Conservation (phyloP, 129 eudicot species). For the Sambucus nigra region DNA sequence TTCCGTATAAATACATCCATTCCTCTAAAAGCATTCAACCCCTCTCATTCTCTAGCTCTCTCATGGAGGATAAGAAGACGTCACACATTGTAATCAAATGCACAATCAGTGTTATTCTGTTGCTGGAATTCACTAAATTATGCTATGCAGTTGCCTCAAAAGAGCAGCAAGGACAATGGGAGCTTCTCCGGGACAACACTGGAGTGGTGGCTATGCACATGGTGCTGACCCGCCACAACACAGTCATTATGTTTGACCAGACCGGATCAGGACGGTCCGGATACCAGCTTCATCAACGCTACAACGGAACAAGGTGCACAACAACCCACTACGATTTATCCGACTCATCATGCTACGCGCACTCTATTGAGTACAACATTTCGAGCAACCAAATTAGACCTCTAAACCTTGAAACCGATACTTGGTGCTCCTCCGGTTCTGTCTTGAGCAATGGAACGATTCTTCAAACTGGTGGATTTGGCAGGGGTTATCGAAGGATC, state of each 20-base stretch:
- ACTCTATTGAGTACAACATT: slow-evolving; percentile 57
- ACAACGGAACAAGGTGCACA: slow-evolving; percentile 24
- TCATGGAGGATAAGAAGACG: slow-evolving; percentile 17
- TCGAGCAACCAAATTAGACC: slow-evolving; percentile 37
- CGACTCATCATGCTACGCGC: slow-evolving; percentile 47
- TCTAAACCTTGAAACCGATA: slow-evolving; percentile 35
- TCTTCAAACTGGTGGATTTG: slow-evolving; percentile 46
- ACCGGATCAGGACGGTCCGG: slow-evolving; percentile 32
- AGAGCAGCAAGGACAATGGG: slow-evolving; percentile 41
- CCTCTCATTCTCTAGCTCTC: background rate
- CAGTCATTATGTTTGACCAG: slow-evolving; percentile 52
- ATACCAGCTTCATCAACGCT: slow-evolving; percentile 29
- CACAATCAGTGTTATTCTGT: slow-evolving; percentile 16
- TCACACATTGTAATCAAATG: slow-evolving; percentile 7
- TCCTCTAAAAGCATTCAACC: background rate
- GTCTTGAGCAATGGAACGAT: slow-evolving; percentile 49
- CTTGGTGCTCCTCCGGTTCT: slow-evolving; percentile 75
- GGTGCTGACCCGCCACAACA: slow-evolving; percentile 53
- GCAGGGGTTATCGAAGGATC: slow-evolving; percentile 28
- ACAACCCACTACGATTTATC: background rate
- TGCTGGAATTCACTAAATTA: slow-evolving; percentile 10
- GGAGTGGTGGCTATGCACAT: slow-evolving; percentile 77
- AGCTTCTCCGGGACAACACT: slow-evolving; percentile 39
- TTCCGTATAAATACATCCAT: background rate
- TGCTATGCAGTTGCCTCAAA: background rate